Evolutionary conservation across 2,329 filamentous ascomycete species (phyloP).

Genomic region (Aspergillus neoniger): DNA sequence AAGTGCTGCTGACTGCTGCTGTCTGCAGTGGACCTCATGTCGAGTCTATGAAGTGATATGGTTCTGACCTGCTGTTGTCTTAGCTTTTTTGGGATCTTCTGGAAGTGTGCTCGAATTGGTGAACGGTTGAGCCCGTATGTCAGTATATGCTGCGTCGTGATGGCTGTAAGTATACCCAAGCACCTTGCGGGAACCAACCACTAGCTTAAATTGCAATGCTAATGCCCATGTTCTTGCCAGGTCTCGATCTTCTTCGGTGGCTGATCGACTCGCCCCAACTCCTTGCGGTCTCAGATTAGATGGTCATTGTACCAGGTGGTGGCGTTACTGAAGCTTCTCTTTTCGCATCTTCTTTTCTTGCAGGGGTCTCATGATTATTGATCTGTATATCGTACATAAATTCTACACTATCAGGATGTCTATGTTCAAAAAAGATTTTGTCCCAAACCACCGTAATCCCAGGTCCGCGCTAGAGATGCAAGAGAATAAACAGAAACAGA

Average conservation of each 20-base stretch:
- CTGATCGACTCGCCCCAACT: slow-evolving; percentile 20
- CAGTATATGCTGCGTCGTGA: slow-evolving; percentile 86
- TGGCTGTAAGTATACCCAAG: slow-evolving; percentile 70
- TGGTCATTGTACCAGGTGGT: slow-evolving; percentile 12
- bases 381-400: slow-evolving; percentile 32
- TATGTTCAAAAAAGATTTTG: slow-evolving; percentile 12
- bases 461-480: slow-evolving; percentile 21
- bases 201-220: neutral
- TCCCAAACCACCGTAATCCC: slow-evolving; percentile 7
- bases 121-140: slow-evolving; percentile 94
- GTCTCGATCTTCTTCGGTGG: slow-evolving; percentile 43
- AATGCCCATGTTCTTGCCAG: slow-evolving; percentile 19
- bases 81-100: slow-evolving; percentile 82
- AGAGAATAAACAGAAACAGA: slow-evolving; percentile 18
- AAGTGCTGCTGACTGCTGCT: slow-evolving; percentile 33
- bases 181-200: neutral
- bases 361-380: slow-evolving; percentile 23
- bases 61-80: neutral
- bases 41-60: neutral
- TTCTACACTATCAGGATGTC: slow-evolving; percentile 15
- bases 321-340: slow-evolving; percentile 18
- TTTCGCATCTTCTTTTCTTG: slow-evolving; percentile 1
- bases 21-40: neutral
- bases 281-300: slow-evolving; percentile 13
- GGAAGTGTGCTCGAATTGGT: slow-evolving; percentile 92